Evolutionary conservation across 495 filamentous ascomycete species (phyloP), one percentile per base, ranked within the genome.

Genomic region (Annulohypoxylon moriforme): DNA sequence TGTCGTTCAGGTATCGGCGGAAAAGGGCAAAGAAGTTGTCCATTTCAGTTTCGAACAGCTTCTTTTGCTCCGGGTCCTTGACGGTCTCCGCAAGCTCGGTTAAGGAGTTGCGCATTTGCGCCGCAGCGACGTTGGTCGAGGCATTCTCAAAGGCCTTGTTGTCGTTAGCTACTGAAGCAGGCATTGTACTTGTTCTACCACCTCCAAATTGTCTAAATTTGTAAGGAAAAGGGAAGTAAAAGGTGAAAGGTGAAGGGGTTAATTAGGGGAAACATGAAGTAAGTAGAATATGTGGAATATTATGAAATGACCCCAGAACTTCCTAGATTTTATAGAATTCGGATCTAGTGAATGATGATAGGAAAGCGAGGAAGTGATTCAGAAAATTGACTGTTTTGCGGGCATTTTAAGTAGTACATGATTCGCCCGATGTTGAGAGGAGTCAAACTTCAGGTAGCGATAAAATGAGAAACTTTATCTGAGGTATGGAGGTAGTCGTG

Each of bases 1-100:
- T 97, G 85, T 99, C 96, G 76, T 97, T 97, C 53, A 99, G 87
- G 80, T 97, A 99, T 79, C 96, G 88, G 68, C 96, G 91, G 90
- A 99, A 99, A 72, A 99, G 91, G 58, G 93, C 91, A 78, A 88
- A 99, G 88, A 99, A 99, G 90, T 99, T 99, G 89, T 99, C 96
- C 93, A 97, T 98, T 84, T 99, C 96, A 13, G 94, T 95, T 84
- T 98, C 96, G 82, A 98, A 99, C 47, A 91, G 81, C 91, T 96
- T 91, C 90, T 95, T 98, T 83, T 93, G 85, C 34, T 84, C 79
- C 20, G 89, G 82, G 71, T 98, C 93, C 75, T 90, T 89, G 79
- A 97, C 94, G 11, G 90, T 92, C 81, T 99, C 95, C 62, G 92
- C 86, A 67, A 99, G 92, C 76, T 91, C 89, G 76, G 97, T 98